A percentile compares a stretch with the other conserved stretches of the same genome.
Conservation (phyloP, 805 yeast genomes). For the Wickerhamomyces queroliae region DNA sequence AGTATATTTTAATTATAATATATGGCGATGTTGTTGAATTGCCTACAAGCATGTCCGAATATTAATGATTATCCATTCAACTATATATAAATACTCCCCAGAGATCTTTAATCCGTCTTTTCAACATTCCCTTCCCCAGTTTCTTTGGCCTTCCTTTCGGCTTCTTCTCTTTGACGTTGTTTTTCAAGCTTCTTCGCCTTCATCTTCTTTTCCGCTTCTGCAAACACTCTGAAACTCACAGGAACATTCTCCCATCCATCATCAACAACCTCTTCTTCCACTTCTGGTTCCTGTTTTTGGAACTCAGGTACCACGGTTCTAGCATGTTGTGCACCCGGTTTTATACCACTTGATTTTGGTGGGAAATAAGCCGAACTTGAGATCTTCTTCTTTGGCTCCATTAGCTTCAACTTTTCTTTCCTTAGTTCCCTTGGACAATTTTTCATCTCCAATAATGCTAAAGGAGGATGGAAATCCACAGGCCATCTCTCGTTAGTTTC, state of each 20-base stretch:
- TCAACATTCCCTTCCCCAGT: slow-evolving; percentile 4
- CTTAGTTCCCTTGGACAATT: slow-evolving; percentile 37
- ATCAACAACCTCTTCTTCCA: slow-evolving; percentile 27
- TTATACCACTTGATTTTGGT: slow-evolving; percentile 12
- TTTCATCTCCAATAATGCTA: slow-evolving; percentile 30
- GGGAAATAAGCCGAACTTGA: slow-evolving; percentile 30
- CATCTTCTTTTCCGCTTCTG: slow-evolving; percentile 70
- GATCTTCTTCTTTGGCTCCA: slow-evolving; percentile 16
- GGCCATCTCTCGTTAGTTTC: slow-evolving; percentile 55
- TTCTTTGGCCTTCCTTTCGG: slow-evolving; percentile 13
- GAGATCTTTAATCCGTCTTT: not conserved
- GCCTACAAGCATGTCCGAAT: too few species aligned
- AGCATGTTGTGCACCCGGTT: slow-evolving; percentile 27
- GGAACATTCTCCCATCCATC: slow-evolving; percentile 62
- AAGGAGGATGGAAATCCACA: slow-evolving; percentile 52
- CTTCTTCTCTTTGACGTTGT: slow-evolving; percentile 11
- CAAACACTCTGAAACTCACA: slow-evolving; percentile 71
- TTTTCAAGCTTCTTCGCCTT: slow-evolving; percentile 29
- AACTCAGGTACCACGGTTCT: slow-evolving; percentile 14
- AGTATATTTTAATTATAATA: too few species aligned
- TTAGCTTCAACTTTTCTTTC: slow-evolving; percentile 20
- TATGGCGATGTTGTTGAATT: not conserved
- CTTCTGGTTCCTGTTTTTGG: slow-evolving; percentile 16
- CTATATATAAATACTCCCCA: too few species aligned
- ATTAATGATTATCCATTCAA: too few species aligned